Conservation (phyloP, 805 yeast genomes). For the Priceomyces carsonii region DNA sequence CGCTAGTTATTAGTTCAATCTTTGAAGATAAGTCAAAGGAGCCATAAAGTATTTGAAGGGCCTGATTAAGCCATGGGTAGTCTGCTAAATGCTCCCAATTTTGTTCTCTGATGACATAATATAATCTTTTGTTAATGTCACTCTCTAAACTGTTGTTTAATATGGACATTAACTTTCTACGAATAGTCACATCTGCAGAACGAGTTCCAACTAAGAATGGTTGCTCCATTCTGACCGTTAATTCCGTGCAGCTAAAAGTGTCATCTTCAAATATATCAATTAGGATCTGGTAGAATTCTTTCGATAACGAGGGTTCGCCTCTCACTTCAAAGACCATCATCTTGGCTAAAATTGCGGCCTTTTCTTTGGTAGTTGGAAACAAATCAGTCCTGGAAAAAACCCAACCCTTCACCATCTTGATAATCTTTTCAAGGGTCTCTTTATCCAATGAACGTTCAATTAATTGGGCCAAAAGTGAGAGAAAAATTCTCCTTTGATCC, state of each 20-base stretch:
- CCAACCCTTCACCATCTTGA: constrained; percentile 83
- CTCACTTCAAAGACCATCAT: constrained; percentile 91
- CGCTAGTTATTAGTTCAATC: constrained; percentile 47
- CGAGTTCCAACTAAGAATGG: constrained; percentile 94
- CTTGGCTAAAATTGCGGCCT: constrained; percentile 88
- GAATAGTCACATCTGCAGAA: constrained; percentile 68
- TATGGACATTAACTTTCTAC: constrained; percentile 77
- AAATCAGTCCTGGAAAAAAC: constrained; percentile 79
- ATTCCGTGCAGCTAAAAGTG: constrained; percentile 75
- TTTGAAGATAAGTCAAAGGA: constrained; percentile 58
- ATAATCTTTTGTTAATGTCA: constrained; percentile 74
- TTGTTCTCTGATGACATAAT: constrained; percentile 90
- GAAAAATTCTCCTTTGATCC: constrained; percentile 87
- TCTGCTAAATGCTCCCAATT: constrained; percentile 96
- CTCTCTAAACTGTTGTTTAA: constrained; percentile 75
- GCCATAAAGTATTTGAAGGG: constrained; percentile 81
- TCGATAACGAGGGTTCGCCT: constrained; percentile 77
- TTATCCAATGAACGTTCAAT: constrained; percentile 86
- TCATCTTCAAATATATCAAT: constrained; percentile 85
- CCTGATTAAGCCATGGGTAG: constrained; percentile 93
- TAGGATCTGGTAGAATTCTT: constrained; percentile 81
- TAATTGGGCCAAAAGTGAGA: constrained; percentile 82
- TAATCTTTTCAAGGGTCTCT: constrained; percentile 69
- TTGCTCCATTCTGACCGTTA: constrained; percentile 93
- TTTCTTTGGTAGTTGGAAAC: constrained; percentile 94